Evolutionary conservation across 192 early-diverging fungal genomes (phyloP).

Genomic region (Backusella parvicylindrica): DNA sequence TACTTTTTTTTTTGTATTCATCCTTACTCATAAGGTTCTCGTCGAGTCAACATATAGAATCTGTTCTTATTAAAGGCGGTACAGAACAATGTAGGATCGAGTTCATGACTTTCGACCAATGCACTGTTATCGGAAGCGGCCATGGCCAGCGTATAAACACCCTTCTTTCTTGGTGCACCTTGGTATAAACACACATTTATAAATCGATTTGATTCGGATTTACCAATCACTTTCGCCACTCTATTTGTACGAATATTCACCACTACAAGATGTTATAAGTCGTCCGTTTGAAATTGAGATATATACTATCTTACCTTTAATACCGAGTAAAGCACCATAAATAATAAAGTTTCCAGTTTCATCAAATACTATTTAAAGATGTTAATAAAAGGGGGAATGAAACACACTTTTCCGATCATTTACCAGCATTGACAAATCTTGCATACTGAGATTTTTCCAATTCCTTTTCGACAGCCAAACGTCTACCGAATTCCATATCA

Average conservation of each 20-base stretch:
- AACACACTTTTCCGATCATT: neutral
- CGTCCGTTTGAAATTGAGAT: neutral
- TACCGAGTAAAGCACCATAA: conserved; percentile 91
- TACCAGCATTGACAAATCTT: conserved; percentile 64
- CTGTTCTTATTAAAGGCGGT: conserved; percentile 90
- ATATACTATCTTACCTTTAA: conserved; percentile 70
- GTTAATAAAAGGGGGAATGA: neutral
- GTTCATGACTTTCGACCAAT: conserved; percentile 55
- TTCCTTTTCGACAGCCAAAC: conserved; percentile 86
- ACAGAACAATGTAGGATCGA: conserved; percentile 87
- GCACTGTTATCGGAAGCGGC: conserved; percentile 85
- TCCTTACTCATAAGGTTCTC: conserved; percentile 79
- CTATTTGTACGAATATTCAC: conserved; percentile 86
- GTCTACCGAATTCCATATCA: conserved; percentile 97
- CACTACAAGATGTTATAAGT: conserved; percentile 37
- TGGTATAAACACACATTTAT: conserved; percentile 87
- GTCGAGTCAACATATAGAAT: conserved; percentile 89
- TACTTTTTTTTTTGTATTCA: neutral
- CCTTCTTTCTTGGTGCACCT: conserved; percentile 82
- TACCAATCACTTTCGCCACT: conserved; percentile 82
- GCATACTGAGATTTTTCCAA: conserved; percentile 72
- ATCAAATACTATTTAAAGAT: conserved; percentile 72
- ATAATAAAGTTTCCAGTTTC: conserved; percentile 85
- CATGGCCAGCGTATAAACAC: conserved; percentile 73
- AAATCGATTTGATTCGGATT: conserved; percentile 87